These are phyloP conservation scores for Euphorbia celastroides DNA, from an alignment of 441 rosid species.

Conservation along the genomic window DNA sequence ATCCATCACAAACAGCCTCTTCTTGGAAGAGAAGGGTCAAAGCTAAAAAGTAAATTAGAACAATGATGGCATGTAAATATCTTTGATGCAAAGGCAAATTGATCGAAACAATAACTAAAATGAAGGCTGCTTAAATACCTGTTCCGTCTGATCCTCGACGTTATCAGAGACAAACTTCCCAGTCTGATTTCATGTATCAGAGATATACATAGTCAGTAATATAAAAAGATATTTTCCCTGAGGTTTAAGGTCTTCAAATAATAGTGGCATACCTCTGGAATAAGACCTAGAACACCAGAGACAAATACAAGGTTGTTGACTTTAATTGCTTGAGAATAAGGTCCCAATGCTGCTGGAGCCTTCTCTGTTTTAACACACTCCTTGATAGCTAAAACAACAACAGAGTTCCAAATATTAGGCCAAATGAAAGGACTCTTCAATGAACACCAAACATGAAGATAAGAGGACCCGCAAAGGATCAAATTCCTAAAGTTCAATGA, in stretches of 20 bases:
- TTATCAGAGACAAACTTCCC: constrained; percentile 62
- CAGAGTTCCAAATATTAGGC: not conserved
- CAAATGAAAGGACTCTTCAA: not conserved
- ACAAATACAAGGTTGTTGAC: constrained; percentile 69
- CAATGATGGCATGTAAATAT: not conserved
- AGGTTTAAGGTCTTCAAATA: not conserved
- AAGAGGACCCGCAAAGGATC: not conserved
- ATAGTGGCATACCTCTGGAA: constrained; percentile 62
- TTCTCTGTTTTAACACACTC: constrained; percentile 71
- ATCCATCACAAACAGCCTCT: not conserved
- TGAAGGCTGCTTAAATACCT: constrained; percentile 38
- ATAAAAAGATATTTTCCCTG: not conserved
- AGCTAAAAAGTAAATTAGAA: too few relatives aligned
- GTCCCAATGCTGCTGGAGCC: constrained; percentile 95
- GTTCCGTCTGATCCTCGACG: constrained; percentile 80
- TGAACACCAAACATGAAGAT: not conserved
- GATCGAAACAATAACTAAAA: not conserved
- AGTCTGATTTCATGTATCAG: constrained; percentile 39
- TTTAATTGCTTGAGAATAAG: constrained; percentile 91
- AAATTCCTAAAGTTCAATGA: not conserved
- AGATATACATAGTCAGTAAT: constrained; percentile 11
- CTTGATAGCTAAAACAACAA: constrained; percentile 40
- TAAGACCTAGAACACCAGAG: constrained; percentile 83
- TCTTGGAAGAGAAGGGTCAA: too few relatives aligned
- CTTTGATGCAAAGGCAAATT: not conserved